These are phyloP conservation scores for Aciculosporium take DNA, from an alignment of 2,329 filamentous ascomycete genomes.

Conservation along the genomic window DNA sequence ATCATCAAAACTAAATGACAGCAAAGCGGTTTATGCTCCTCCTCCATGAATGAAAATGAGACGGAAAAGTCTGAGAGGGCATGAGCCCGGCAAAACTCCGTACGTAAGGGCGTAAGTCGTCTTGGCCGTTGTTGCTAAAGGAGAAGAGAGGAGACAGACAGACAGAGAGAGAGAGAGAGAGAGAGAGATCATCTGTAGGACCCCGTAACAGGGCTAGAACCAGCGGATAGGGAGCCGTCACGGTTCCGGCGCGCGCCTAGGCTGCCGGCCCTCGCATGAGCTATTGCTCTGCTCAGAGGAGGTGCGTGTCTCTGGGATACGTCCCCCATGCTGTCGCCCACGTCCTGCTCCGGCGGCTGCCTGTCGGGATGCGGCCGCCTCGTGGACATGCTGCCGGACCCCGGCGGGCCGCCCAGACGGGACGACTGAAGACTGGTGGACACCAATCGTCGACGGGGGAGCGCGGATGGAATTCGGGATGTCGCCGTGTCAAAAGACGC, in stretches of 20 bases:
- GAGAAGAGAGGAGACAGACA: background rate
- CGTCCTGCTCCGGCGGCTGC: constrained; percentile 26
- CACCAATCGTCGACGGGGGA: constrained; percentile 39
- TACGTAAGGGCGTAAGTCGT: constrained; percentile 1
- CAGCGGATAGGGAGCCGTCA: constrained; percentile 22
- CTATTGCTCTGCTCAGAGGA: constrained; percentile 27
- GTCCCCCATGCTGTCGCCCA: background rate
- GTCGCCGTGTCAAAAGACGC: constrained; percentile 20
- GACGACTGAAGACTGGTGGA: constrained; percentile 32
- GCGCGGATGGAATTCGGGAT: constrained; percentile 27
- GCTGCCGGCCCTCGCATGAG: constrained; percentile 31
- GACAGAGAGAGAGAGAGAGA: background rate
- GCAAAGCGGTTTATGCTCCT: no score
- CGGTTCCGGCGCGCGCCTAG: constrained; percentile 29
- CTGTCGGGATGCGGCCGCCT: constrained; percentile 39
- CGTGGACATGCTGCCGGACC: constrained; percentile 23
- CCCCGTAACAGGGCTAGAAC: constrained; percentile 25
- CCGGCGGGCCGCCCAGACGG: constrained; percentile 27
- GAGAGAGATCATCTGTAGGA: constrained; percentile 28
- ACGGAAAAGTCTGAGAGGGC: no score
- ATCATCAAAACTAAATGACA: no score
- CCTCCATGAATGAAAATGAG: no score
- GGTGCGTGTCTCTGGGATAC: constrained; percentile 10
- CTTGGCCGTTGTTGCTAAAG: constrained; percentile 1
- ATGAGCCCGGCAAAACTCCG: no score